Evolutionary conservation across 73 alveolate species (phyloP).

Genomic region (Uronychia setigera): DNA sequence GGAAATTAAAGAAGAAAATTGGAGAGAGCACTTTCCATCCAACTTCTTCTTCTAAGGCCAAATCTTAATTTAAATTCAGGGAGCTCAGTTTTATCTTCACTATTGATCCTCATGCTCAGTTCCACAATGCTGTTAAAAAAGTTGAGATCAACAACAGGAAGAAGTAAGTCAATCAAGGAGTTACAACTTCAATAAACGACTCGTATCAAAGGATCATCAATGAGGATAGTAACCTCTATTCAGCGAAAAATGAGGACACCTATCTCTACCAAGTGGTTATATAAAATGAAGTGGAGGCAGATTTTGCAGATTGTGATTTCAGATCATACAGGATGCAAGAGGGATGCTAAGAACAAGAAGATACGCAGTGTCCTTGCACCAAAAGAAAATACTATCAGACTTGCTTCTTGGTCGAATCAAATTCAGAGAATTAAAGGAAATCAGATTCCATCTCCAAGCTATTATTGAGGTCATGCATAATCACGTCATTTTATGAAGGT

Average conservation of each 20-base stretch:
- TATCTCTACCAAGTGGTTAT: background rate
- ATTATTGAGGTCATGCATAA: constrained; percentile 14
- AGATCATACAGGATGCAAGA: constrained; percentile 19
- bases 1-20: background rate
- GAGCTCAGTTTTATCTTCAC: background rate
- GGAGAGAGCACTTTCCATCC: too few relatives aligned
- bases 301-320: constrained; percentile 63
- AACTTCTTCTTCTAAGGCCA: background rate
- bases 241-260: background rate
- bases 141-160: background rate
- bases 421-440: background rate
- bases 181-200: background rate
- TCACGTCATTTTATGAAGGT: constrained; percentile 2
- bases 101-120: background rate
- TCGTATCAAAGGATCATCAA: constrained; percentile 1
- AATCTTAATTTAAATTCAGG: background rate
- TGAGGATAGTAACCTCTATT: background rate
- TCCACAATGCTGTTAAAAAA: background rate
- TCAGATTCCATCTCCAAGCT: background rate
- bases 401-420: constrained; percentile 53
- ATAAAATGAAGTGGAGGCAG: constrained; percentile 31
- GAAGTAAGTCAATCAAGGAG: background rate
- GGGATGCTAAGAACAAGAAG: background rate
- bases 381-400: constrained; percentile 7
- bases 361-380: background rate